Evolutionary conservation across 257 asterid genomes (phyloP).

Genomic region (Rhazya stricta): DNA sequence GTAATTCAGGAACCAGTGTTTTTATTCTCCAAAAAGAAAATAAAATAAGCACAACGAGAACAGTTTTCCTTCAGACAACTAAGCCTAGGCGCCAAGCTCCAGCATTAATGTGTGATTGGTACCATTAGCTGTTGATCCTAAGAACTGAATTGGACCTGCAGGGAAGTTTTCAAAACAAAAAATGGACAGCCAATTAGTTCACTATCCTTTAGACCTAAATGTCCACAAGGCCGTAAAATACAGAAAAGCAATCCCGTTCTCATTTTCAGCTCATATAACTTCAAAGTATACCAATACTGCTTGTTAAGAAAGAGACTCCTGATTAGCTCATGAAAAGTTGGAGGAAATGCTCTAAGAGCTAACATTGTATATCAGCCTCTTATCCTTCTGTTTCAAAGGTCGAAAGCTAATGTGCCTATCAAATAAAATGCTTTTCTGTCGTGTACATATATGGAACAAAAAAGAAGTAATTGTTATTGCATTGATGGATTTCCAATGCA

Average conservation of each 20-base stretch:
- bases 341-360: not conserved
- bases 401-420: not conserved
- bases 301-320: not conserved
- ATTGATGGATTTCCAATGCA: not conserved
- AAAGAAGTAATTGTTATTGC: not conserved
- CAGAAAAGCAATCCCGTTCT: not conserved
- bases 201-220: not conserved
- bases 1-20: not conserved
- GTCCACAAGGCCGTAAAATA: not conserved
- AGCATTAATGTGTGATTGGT: conserved; percentile 65
- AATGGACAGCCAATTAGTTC: not conserved
- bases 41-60: not conserved
- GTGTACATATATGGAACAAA: not conserved
- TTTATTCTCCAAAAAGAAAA: not conserved
- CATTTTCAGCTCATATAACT: not conserved
- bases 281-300: too few relatives aligned
- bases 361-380: not conserved
- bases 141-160: conserved; percentile 84
- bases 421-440: not conserved
- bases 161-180: not conserved
- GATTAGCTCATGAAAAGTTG: not conserved
- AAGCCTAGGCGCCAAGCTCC: conserved; percentile 60
- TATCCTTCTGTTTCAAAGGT: not conserved
- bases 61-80: not conserved
- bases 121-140: conserved; percentile 56